Base-by-base conservation (phyloP, 345 rosid genomes). In the Brassica juncea region DNA sequence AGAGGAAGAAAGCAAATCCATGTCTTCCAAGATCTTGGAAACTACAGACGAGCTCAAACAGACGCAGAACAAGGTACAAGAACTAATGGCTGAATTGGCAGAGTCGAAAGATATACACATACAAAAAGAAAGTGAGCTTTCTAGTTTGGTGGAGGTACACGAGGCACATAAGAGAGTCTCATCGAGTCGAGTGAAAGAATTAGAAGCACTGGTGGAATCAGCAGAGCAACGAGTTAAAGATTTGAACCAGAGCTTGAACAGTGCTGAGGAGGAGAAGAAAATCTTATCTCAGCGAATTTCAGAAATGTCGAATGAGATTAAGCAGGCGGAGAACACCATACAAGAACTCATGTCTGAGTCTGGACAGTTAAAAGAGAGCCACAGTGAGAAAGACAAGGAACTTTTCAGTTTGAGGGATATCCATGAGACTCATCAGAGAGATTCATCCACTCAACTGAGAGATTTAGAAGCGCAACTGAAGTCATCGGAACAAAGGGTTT, bases 301-400 rank as follows among this genome's bases (percentile, higher is more conserved):
- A 2, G 88, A 83, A 73, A 77, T 86, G 81, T 82, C 90, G 27
- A 77, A 28, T 82, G 88, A 86, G 80, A 87, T 90, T 64, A 82
- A 81, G 79, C 80, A 73, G 71, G 91, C 89, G 16, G 87, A 77
- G 76, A 81, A 70, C 58, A 52, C 58, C 58, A 52, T 54, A 16
- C 60, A 54, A 54, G 60, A 54, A 16, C 60, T 54, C 25, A 54
- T 15, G 60, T 54, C 60, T 54, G 60, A 54, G 60, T 54, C 60
- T 54, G 60, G 60, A 54, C 32, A 10, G 15, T 80, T 1, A 39
- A 69, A 77, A 86, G 82, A 84, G 87, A 89, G 86, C 83, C 71
- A 64, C 75, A 83, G 81, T 77, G 95, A 80, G 71, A 94, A 82
- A 76, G 95, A 90, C 32, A 85, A 81, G 77, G 97, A 88, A 57